Percentiles rank a stretch among this genome's conserved stretches.
These are phyloP conservation scores for Rosa rugosa DNA, from an alignment of 306 rosid species.

Conservation along the genomic window DNA sequence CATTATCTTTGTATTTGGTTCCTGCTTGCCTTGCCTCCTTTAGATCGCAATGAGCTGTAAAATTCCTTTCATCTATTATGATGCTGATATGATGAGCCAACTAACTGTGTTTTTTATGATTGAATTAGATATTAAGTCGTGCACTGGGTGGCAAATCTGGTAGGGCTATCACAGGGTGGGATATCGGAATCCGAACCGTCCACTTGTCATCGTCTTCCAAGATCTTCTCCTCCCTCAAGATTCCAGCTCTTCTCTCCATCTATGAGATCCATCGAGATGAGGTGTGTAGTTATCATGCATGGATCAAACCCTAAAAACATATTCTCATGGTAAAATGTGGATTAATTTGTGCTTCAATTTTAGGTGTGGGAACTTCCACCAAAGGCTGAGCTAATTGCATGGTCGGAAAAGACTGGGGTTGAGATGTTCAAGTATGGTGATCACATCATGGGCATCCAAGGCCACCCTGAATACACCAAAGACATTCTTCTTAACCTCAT, in stretches of 20 bases:
- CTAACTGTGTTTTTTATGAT: background rate
- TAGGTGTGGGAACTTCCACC: conserved; percentile 73
- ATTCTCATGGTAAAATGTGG: background rate
- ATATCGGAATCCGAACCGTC: conserved; percentile 65
- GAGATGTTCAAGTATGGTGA: conserved; percentile 77
- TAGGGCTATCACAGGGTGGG: conserved; percentile 78
- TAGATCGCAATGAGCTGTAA: background rate
- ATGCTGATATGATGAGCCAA: background rate
- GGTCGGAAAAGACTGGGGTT: conserved; percentile 78
- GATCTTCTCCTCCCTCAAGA: conserved; percentile 43
- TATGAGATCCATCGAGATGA: conserved; percentile 81
- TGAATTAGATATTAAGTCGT: conserved; percentile 63
- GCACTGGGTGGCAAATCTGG: conserved; percentile 83
- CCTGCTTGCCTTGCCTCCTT: background rate
- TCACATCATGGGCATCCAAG: conserved; percentile 87
- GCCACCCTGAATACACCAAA: conserved; percentile 86
- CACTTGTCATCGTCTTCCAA: conserved; percentile 50
- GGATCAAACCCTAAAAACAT: background rate
- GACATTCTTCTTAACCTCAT: conserved; percentile 71
- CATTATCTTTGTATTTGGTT: background rate
- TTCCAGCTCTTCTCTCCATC: conserved; percentile 58
- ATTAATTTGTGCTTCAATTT: background rate
- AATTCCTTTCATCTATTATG: too few relatives aligned
- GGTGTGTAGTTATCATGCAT: conserved; percentile 33
- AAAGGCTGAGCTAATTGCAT: conserved; percentile 72